Conservation (phyloP, 2,329 filamentous ascomycete species). For the Aspergillus neoniger region DNA sequence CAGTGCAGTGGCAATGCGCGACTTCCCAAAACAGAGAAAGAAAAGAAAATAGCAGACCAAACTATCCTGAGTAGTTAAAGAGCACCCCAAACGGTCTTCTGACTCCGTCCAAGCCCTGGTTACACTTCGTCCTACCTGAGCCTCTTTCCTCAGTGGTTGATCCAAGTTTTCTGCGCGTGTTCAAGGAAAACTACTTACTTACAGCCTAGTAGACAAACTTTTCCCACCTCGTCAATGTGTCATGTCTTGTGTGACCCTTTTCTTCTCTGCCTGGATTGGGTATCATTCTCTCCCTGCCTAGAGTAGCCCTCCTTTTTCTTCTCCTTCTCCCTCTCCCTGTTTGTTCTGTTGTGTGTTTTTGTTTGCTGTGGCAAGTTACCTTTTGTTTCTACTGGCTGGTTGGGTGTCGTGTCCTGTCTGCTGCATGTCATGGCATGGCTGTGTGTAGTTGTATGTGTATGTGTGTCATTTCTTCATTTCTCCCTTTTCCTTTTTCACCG, state of each 20-base stretch:
- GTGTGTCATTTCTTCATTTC: neutral
- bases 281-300: neutral
- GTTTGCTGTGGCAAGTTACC: too few relatives aligned
- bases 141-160: neutral
- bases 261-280: neutral
- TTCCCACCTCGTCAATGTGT: neutral
- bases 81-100: conserved; percentile 4
- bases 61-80: neutral
- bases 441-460: neutral
- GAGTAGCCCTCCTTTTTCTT: too few relatives aligned
- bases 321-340: too few relatives aligned
- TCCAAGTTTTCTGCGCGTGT: neutral
- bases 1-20: neutral
- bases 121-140: conserved; percentile 3
- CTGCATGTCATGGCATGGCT: too few relatives aligned
- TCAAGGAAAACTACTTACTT: neutral
- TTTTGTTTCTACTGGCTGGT: too few relatives aligned
- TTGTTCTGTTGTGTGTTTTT: too few relatives aligned
- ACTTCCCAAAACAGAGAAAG: neutral
- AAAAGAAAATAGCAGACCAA: neutral
- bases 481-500: too few relatives aligned
- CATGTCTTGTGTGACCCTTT: neutral
- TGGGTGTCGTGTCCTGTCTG: too few relatives aligned
- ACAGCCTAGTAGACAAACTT: neutral
- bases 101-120: conserved; percentile 3